These are phyloP conservation scores for Arxiozyma heterogenica DNA, from an alignment of 1,139 yeast species.

Conservation along the genomic window DNA sequence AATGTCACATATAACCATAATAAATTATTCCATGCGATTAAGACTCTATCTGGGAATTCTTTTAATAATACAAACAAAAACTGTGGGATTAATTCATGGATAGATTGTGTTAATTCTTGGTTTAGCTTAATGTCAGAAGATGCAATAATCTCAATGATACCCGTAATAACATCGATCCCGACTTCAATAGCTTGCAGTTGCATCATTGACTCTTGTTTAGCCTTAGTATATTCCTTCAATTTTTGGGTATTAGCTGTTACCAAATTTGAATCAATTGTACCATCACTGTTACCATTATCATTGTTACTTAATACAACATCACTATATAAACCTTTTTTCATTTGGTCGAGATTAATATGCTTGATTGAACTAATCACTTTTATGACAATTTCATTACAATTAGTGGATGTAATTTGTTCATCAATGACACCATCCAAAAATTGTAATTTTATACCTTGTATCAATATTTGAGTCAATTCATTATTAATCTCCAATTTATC, in stretches of 20 bases:
- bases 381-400: slow-evolving; percentile 27
- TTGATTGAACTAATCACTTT: slow-evolving; percentile 29
- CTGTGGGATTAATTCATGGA: slow-evolving; percentile 35
- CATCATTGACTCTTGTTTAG: slow-evolving; percentile 40
- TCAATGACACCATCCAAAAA: slow-evolving; percentile 35
- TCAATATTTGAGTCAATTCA: slow-evolving; percentile 41
- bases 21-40: slow-evolving; percentile 63
- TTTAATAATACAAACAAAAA: slow-evolving; percentile 36
- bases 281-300: slow-evolving; percentile 2
- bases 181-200: slow-evolving; percentile 59
- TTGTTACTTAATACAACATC: background rate
- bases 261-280: background rate
- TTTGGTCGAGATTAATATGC: slow-evolving; percentile 37
- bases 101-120: slow-evolving; percentile 27
- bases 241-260: slow-evolving; percentile 31
- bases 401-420: slow-evolving; percentile 15
- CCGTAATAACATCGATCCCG: slow-evolving; percentile 64
- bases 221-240: slow-evolving; percentile 35
- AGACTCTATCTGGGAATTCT: slow-evolving; percentile 43
- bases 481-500: slow-evolving; percentile 29
- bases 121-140: slow-evolving; percentile 16
- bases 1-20: slow-evolving; percentile 40
- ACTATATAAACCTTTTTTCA: slow-evolving; percentile 13
- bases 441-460: slow-evolving; percentile 56
- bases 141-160: slow-evolving; percentile 56